Conservation (phyloP, 345 rosid genomes). For the Aurinia saxatilis region DNA sequence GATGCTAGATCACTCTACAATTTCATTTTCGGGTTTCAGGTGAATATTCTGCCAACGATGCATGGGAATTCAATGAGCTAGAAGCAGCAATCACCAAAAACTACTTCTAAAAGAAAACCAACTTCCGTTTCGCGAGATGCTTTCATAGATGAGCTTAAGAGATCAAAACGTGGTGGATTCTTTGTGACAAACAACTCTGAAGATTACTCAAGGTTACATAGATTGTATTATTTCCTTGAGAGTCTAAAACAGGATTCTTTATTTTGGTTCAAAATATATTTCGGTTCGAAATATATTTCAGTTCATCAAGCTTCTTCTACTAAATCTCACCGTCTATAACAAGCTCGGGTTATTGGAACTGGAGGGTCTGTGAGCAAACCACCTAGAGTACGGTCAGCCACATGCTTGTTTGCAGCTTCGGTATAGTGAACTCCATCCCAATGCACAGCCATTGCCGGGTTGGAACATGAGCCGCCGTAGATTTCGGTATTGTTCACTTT, state of each 20-base stretch:
- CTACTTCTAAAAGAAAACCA: constrained; percentile 38
- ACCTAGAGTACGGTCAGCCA: constrained; percentile 49
- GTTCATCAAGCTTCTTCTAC: constrained; percentile 1
- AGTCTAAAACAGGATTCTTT: background rate
- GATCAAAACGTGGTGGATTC: background rate
- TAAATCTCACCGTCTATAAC: constrained; percentile 38
- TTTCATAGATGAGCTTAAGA: constrained; percentile 6
- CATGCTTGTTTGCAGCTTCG: constrained; percentile 63
- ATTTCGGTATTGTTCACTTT: constrained; percentile 44
- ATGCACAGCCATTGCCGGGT: constrained; percentile 41
- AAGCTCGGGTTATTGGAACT: constrained; percentile 51
- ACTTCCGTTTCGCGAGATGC: background rate
- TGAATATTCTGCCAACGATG: constrained; percentile 70
- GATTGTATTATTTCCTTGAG: constrained; percentile 7
- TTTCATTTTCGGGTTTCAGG: constrained; percentile 33
- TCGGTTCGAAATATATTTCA: background rate
- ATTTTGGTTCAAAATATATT: background rate
- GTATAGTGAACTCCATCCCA: constrained; percentile 75
- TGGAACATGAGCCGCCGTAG: constrained; percentile 44
- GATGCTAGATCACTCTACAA: background rate
- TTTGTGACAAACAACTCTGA: constrained; percentile 7
- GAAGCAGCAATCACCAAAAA: constrained; percentile 71
- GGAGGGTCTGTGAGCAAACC: constrained; percentile 64
- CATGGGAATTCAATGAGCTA: constrained; percentile 83
- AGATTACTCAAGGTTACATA: constrained; percentile 15